Conservation (phyloP, 164 flowering plant genomes). For the Umbilicus rupestris region DNA sequence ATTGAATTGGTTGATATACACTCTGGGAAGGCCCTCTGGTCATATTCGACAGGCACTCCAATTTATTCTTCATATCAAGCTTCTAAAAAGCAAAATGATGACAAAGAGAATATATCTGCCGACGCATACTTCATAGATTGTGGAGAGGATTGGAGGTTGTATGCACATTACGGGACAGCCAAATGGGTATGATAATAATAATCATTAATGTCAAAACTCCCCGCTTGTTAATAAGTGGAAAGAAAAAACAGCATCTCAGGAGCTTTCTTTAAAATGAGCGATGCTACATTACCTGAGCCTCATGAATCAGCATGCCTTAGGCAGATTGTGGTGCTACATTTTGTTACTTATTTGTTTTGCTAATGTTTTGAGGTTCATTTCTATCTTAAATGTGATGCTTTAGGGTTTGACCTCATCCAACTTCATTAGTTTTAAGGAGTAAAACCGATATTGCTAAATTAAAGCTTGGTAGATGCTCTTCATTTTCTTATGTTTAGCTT, state of each 20-base stretch:
- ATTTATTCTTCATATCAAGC: slow-evolving; percentile 10
- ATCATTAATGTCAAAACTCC: no score
- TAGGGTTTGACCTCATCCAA: no score
- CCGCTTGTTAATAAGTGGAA: neutral
- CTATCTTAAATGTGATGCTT: no score
- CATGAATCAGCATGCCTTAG: no score
- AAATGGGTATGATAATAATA: slow-evolving; percentile 3
- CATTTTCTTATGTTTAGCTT: neutral
- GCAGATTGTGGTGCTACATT: no score
- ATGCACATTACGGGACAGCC: neutral
- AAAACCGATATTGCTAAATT: neutral
- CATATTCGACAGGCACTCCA: slow-evolving; percentile 1
- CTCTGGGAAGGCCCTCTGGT: slow-evolving; percentile 4
- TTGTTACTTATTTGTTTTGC: no score
- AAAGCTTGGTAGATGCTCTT: neutral
- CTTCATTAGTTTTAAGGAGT: neutral
- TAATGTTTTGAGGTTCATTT: no score
- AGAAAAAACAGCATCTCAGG: neutral
- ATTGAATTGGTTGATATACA: slow-evolving; percentile 3
- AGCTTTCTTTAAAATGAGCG: no score
- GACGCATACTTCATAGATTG: slow-evolving; percentile 5
- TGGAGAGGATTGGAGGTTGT: slow-evolving; percentile 11
- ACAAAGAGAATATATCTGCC: neutral
- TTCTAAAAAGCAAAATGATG: neutral
- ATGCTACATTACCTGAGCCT: no score